Evolutionary conservation across 1,284 basidiomycete genomes (phyloP), one percentile per base, ranked within the genome.

Genomic region (Schizophyllum commune): DNA sequence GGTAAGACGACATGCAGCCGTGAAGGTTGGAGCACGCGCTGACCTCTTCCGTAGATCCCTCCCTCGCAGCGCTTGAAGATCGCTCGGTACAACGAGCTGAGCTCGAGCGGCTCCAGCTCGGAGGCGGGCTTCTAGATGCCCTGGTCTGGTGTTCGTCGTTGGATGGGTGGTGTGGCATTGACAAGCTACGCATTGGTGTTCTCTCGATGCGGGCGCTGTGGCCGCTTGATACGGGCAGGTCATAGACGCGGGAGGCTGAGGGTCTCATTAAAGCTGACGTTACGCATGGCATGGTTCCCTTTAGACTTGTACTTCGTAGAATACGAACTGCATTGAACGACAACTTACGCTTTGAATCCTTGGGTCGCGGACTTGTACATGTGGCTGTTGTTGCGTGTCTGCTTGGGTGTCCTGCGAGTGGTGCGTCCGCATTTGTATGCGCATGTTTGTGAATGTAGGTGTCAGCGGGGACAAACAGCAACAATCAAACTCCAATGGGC

Each of bases 21-120:
- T 27, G 27, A 27, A 27, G n/a, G 27, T 27, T 27, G 3, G 27
- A 27, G 27, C 5, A 5, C 5, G 27, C 5, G 27, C 27, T 27
- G 27, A 27, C 5, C 5, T 2, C 5, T 27, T 27, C 5, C 3
- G 2, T 5, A 27, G 22, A 61, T 63, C 56, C 62, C 62, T 22
- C 63, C 63, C 7, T 60, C 63, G 0, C 63, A 65, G 47, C 62
- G 63, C 19, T 57, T 65, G 17, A 63, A 63, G 62, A 58, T 65
- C 33, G 63, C 63, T 15, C 62, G 63, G n/a, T 65, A 65, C 52
- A 55, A 52, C 32, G 63, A 65, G 56, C 58, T 65, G 15, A 57
- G 60, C 9, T 57, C 60, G 20, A 55, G 52, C 53, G 19, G 20
- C 11, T 15, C 13, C 19, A 21, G 15, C 53, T 11, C 9, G 11